These are phyloP conservation scores for Nigrospora sphaerica DNA, from an alignment of 2,329 filamentous ascomycete genomes.

Conservation along the genomic window DNA sequence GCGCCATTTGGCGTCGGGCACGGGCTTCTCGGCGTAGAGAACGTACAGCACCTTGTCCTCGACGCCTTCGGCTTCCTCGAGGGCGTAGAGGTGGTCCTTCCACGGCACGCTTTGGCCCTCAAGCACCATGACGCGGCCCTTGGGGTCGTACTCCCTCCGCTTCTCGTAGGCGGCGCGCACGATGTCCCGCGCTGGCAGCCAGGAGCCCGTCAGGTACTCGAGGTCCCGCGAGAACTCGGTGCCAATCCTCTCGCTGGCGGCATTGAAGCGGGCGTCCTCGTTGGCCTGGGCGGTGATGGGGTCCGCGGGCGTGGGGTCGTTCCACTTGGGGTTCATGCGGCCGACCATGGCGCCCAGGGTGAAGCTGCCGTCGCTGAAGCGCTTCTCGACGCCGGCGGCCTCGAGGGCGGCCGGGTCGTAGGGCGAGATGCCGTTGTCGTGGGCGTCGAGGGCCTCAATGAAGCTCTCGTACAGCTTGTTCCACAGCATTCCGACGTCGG, in stretches of 20 bases:
- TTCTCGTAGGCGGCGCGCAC: conserved; percentile 70
- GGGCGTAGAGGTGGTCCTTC: conserved; percentile 90
- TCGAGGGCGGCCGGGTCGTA: conserved; percentile 68
- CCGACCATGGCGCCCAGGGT: conserved; percentile 77
- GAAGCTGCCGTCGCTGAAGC: conserved; percentile 77
- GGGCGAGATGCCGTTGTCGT: conserved; percentile 87
- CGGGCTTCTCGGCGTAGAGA: conserved; percentile 78
- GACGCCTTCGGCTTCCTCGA: conserved; percentile 53
- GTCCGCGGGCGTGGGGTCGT: conserved; percentile 52
- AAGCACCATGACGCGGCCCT: conserved; percentile 77
- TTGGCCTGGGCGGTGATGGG: conserved; percentile 56
- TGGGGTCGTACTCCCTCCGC: conserved; percentile 59
- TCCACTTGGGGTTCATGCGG: conserved; percentile 74
- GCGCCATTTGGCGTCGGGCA: conserved; percentile 77
- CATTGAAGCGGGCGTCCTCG: conserved; percentile 74
- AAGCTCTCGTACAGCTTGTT: conserved; percentile 89
- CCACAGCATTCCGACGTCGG: conserved; percentile 70
- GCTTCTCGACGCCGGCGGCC: conserved; percentile 69
- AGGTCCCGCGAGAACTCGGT: conserved; percentile 81
- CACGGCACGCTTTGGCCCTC: conserved; percentile 75
- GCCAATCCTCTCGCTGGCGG: conserved; percentile 77
- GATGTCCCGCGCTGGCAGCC: conserved; percentile 80
- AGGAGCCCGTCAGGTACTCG: conserved; percentile 65
- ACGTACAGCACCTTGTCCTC: conserved; percentile 64
- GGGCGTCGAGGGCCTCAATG: conserved; percentile 91